Evolutionary conservation across 371 early-diverging fungal genomes (phyloP), one percentile per base, ranked within the genome.

Genomic region (Apophysomyces trapeziformis): DNA sequence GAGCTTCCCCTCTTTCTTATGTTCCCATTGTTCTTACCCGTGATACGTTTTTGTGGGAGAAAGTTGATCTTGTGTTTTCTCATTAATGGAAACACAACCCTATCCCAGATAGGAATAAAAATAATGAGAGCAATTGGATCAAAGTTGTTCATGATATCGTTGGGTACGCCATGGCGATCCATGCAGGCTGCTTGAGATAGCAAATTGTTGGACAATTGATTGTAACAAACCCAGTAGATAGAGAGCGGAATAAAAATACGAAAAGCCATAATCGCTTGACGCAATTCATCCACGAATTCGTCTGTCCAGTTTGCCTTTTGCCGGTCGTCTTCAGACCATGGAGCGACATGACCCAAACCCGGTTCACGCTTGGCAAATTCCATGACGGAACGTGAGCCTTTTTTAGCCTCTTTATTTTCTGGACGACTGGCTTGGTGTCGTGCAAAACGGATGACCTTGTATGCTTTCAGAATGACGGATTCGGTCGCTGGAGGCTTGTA

Each of bases 171-270:
- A 44, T 57, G 45, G 7, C 82, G 78, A 61, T 60, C 58, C 90
- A 92, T 89, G 63, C 76, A 74, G 57, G 82, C 82, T 56, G 87
- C 89, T 79, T 89, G 90, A 65, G 86, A 87, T 26, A 91, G 68
- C 63, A 92, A 75, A 74, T 90, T 91, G 77, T 88, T 89, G 63
- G 74, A 76, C 71, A 91, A 85, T 68, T 92, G 86, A 64, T 79
- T 81, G 73, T 91, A 91, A 62, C 86, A 79, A n/a, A 88, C 86
- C 93, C 93, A 92, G 76, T 88, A 92, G 37, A 92, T 69, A 7
- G 90, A 88, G 44, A 83, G 87, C 61, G 86, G 85, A 12, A 83
- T 18, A 68, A 92, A 90, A 32, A 91, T 86, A 66, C 86, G 88
- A 82, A 87, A 90, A 38, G 91, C 89, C 65, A 83, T 80, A 60